Percentiles rank a stretch among this genome's conserved stretches.
These are phyloP conservation scores for Eucalyptus marginata DNA, from an alignment of 345 rosid genomes.

Conservation along the genomic window DNA sequence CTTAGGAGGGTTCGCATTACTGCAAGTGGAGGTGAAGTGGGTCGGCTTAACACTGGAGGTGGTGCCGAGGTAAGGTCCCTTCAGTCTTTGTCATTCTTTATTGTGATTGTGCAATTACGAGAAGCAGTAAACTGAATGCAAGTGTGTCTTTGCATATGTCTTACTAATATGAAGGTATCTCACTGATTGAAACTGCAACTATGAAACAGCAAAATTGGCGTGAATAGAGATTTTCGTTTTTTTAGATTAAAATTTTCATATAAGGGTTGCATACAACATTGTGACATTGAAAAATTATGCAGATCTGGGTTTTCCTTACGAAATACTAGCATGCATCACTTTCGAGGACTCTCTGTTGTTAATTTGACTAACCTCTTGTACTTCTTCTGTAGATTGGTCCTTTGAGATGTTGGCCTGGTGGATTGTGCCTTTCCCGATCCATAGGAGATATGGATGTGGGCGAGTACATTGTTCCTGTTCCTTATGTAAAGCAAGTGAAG, in stretches of 20 bases:
- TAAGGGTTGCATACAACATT: not conserved
- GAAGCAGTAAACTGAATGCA: not conserved
- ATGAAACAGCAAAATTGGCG: not conserved
- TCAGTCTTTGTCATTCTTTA: not conserved
- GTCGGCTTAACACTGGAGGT: slow-evolving; percentile 93
- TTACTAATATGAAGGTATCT: not conserved
- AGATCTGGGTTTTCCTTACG: not conserved
- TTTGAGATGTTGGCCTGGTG: slow-evolving; percentile 99
- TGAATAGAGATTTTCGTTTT: not conserved
- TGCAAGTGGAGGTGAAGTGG: slow-evolving; percentile 98
- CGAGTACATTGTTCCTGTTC: slow-evolving; percentile 95
- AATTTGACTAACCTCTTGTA: not conserved
- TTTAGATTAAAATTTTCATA: not conserved
- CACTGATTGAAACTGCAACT: not conserved
- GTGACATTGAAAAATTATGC: not conserved
- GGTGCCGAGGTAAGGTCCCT: slow-evolving; percentile 78
- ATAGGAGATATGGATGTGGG: slow-evolving; percentile 98
- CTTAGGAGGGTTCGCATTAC: slow-evolving; percentile 84
- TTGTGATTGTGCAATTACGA: not conserved
- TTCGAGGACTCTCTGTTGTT: not conserved
- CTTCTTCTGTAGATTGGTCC: slow-evolving; percentile 70
- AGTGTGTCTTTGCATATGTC: not conserved
- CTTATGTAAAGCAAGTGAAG: slow-evolving; percentile 98
- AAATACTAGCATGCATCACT: not conserved
- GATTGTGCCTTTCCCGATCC: slow-evolving; percentile 97